Conservation (phyloP, 345 rosid species). For the Arabidopsis arenosa region DNA sequence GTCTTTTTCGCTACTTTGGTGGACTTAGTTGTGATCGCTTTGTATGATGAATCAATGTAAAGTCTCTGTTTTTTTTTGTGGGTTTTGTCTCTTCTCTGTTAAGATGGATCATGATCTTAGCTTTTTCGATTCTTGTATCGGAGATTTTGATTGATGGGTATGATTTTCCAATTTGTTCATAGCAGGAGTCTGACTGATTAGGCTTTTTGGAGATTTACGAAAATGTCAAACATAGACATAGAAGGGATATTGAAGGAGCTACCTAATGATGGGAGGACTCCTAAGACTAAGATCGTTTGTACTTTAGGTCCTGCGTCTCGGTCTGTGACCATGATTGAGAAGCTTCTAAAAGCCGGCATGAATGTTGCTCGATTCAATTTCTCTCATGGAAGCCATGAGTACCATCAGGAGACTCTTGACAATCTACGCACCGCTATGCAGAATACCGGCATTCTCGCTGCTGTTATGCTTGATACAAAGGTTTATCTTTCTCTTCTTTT, state of each 20-base stretch:
- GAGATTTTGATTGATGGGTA: constrained; percentile 10
- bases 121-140: background rate
- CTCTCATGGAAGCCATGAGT: constrained; percentile 49
- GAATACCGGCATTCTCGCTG: constrained; percentile 41
- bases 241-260: constrained; percentile 77
- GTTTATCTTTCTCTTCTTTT: constrained; percentile 15
- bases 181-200: constrained; percentile 15
- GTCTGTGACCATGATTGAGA: constrained; percentile 61
- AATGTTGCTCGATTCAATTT: constrained; percentile 64
- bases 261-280: constrained; percentile 52
- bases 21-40: constrained; percentile 22
- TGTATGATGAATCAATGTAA: background rate
- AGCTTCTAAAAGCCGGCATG: constrained; percentile 62
- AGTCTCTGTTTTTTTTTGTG: constrained; percentile 11
- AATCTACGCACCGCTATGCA: constrained; percentile 44
- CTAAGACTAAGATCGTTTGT: constrained; percentile 65
- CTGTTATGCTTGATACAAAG: constrained; percentile 45
- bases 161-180: background rate
- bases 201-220: constrained; percentile 8
- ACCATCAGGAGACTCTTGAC: constrained; percentile 43
- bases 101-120: constrained; percentile 3
- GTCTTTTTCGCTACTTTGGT: background rate
- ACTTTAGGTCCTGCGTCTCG: constrained; percentile 70
- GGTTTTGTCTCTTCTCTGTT: background rate
- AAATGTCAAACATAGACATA: constrained; percentile 88